These are phyloP conservation scores for Cordyceps tenuipes DNA, from an alignment of 2,329 filamentous ascomycete species.

Conservation along the genomic window DNA sequence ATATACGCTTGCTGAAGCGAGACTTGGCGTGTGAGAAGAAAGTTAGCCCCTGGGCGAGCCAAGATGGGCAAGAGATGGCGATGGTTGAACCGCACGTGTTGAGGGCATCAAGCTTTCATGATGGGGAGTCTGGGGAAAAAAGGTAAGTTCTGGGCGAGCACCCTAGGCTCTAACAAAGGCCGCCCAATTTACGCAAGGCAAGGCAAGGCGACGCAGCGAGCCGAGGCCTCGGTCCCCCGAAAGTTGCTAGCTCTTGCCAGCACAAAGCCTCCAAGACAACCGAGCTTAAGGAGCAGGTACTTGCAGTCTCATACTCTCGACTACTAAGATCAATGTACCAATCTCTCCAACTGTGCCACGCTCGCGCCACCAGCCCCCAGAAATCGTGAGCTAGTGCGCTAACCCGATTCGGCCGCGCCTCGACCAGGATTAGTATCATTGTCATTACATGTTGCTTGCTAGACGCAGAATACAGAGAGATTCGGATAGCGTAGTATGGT, in stretches of 20 bases:
- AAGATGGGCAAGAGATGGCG: not conserved
- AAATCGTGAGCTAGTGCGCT: not conserved
- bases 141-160: not conserved
- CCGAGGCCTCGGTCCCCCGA: constrained; percentile 11
- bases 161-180: no score
- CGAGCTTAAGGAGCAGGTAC: not conserved
- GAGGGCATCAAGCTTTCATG: not conserved
- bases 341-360: not conserved
- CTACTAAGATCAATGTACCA: not conserved
- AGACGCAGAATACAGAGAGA: not conserved
- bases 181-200: no score
- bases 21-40: not conserved
- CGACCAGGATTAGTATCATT: not conserved
- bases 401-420: not conserved
- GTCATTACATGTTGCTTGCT: not conserved
- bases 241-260: not conserved
- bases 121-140: not conserved
- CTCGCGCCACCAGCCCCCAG: constrained; percentile 4
- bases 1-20: not conserved
- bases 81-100: not conserved
- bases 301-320: not conserved
- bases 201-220: constrained; percentile 7
- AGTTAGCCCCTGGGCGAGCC: not conserved
- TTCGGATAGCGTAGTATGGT: not conserved
- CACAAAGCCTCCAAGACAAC: not conserved